Evolutionary conservation across 345 rosid genomes (phyloP).

Genomic region (Arabidopsis suecica): DNA sequence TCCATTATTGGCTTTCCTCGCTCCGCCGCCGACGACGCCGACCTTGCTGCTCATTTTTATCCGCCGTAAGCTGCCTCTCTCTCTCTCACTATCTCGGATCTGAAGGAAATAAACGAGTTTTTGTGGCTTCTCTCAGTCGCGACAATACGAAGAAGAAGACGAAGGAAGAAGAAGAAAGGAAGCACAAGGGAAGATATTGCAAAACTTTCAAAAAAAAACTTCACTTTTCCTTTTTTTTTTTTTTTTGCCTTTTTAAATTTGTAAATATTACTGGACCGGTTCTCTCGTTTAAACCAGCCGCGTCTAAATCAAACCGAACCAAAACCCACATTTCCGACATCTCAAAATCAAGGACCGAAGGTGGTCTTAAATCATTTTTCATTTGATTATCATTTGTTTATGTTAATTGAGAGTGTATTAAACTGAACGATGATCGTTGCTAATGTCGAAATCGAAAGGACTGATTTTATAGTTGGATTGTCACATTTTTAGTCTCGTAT

Average conservation of each 20-base stretch:
- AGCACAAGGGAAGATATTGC: neutral
- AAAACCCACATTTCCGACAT: neutral
- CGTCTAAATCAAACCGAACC: neutral
- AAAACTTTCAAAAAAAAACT: no score
- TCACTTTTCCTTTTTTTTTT: neutral
- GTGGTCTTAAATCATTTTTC: no score
- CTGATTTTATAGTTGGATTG: no score
- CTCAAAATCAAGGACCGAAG: no score
- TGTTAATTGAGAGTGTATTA: no score
- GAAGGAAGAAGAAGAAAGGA: neutral
- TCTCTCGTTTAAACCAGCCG: neutral
- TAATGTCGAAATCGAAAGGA: no score
- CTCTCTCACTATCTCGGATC: slow-evolving; percentile 35
- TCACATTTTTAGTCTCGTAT: no score
- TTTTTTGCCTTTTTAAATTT: neutral
- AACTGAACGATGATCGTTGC: no score
- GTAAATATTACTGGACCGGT: slow-evolving; percentile 10
- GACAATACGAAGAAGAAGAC: slow-evolving; percentile 20
- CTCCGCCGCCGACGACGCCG: slow-evolving; percentile 59
- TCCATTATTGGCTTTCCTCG: slow-evolving; percentile 63
- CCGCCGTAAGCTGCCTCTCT: slow-evolving; percentile 36
- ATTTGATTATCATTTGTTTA: no score
- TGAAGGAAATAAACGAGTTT: slow-evolving; percentile 22
- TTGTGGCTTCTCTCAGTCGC: slow-evolving; percentile 11
- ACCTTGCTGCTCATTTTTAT: slow-evolving; percentile 60